These are phyloP conservation scores for Sporothrix pallida DNA, from an alignment of 2,329 filamentous ascomycete genomes.

Conservation along the genomic window DNA sequence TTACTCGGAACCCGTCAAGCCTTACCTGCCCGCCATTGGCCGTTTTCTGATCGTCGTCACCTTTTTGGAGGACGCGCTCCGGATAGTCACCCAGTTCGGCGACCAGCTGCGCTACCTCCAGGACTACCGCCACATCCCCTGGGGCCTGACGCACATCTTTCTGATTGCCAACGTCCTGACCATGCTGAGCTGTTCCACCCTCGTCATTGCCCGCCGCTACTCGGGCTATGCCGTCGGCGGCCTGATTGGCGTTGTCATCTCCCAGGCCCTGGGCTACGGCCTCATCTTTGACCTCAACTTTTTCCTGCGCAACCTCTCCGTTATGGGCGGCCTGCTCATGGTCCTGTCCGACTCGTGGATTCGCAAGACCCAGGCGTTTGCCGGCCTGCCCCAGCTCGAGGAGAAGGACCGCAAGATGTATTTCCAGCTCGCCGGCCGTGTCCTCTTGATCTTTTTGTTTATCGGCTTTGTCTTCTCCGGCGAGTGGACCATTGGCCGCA, in stretches of 20 bases:
- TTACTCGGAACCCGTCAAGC: slow-evolving; percentile 88
- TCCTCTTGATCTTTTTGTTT: slow-evolving; percentile 97
- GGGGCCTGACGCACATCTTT: slow-evolving; percentile 89
- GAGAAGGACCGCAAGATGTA: slow-evolving; percentile 99
- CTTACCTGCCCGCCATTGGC: slow-evolving; percentile 95
- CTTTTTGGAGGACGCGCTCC: slow-evolving; percentile 93
- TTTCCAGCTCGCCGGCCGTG: slow-evolving; percentile 95
- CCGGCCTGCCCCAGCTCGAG: slow-evolving; percentile 89
- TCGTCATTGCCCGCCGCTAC: slow-evolving; percentile 91
- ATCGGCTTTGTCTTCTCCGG: slow-evolving; percentile 95
- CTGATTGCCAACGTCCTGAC: slow-evolving; percentile 86
- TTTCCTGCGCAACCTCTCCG: slow-evolving; percentile 97
- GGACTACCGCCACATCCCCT: slow-evolving; percentile 89
- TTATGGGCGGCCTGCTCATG: slow-evolving; percentile 97
- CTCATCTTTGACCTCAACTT: slow-evolving; percentile 99
- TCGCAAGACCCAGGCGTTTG: slow-evolving; percentile 95
- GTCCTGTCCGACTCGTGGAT: slow-evolving; percentile 98
- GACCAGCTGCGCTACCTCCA: slow-evolving; percentile 93
- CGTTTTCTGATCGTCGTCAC: slow-evolving; percentile 98
- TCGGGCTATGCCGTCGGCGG: slow-evolving; percentile 91
- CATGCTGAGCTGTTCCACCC: slow-evolving; percentile 79
- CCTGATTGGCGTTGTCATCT: slow-evolving; percentile 87
- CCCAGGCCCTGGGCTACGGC: slow-evolving; percentile 94
- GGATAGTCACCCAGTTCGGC: slow-evolving; percentile 96
- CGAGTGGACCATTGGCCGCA: slow-evolving; percentile 86